Percentiles rank a stretch among this genome's conserved stretches.
phyloP scores from a whole-genome alignment of 768 basidiomycete species.

The Termitomyces titanicus region DNA sequence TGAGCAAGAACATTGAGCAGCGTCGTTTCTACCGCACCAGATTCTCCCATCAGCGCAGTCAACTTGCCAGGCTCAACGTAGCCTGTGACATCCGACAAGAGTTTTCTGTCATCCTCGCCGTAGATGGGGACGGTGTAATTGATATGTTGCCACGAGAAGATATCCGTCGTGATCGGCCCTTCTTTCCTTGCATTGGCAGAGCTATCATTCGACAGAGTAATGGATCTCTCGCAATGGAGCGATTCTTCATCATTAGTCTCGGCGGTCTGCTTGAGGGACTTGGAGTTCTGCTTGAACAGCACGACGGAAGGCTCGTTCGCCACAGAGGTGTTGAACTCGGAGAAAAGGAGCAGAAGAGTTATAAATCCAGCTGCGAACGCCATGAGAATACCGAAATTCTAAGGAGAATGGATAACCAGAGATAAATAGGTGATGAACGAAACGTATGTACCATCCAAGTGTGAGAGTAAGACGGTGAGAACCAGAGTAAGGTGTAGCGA shows the following conservation, averaged over 20 bases:
- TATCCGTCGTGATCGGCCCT: slow-evolving; percentile 33
- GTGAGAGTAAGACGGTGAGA: slow-evolving; percentile 35
- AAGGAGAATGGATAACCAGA: background rate
- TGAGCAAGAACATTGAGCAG: slow-evolving; percentile 42
- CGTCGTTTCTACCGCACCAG: slow-evolving; percentile 35
- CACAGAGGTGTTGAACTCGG: slow-evolving; percentile 47
- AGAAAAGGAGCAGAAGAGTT: slow-evolving; percentile 49
- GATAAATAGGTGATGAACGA: background rate
- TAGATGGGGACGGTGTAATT: slow-evolving; percentile 54
- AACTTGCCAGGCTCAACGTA: slow-evolving; percentile 74
- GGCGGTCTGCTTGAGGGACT: slow-evolving; percentile 19
- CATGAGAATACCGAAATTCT: slow-evolving; percentile 69
- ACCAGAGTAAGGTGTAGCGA: slow-evolving; percentile 44
- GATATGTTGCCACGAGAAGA: slow-evolving; percentile 69
- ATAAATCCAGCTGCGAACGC: slow-evolving; percentile 62
- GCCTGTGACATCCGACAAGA: slow-evolving; percentile 73
- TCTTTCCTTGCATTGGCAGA: slow-evolving; percentile 23
- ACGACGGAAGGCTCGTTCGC: slow-evolving; percentile 37
- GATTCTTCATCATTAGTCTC: slow-evolving; percentile 28
- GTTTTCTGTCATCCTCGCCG: slow-evolving; percentile 37
- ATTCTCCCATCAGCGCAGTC: slow-evolving; percentile 61
- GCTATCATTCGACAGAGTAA: slow-evolving; percentile 1
- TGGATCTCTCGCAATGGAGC: slow-evolving; percentile 30
- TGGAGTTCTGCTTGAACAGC: slow-evolving; percentile 61
- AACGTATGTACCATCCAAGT: slow-evolving; percentile 18